Evolutionary conservation across 139 green algal genomes (phyloP).

Genomic region (Tetradesmus lagerheimii): DNA sequence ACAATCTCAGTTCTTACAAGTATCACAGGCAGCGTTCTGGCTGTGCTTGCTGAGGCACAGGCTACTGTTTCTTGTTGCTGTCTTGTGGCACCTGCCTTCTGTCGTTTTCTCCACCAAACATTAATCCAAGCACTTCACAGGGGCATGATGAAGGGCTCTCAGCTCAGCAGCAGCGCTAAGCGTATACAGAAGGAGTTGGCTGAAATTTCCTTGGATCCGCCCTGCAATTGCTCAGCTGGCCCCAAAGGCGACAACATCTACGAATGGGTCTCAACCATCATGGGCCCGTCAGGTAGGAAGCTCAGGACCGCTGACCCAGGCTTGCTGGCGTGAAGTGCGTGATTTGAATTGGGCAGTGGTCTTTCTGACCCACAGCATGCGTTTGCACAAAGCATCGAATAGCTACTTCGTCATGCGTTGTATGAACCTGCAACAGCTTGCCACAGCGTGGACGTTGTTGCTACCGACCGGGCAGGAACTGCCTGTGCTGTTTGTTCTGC

Average conservation of each 20-base stretch:
- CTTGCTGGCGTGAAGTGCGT: background rate
- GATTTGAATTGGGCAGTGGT: background rate
- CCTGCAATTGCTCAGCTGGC: conserved; percentile 93
- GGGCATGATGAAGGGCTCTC: conserved; percentile 57
- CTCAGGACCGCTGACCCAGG: background rate
- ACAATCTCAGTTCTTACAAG: too few species aligned
- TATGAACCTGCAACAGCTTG: too few species aligned
- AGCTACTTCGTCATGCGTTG: too few species aligned
- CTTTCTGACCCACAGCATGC: background rate
- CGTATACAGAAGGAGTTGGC: conserved; percentile 88
- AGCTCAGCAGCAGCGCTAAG: conserved; percentile 59
- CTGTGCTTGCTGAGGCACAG: background rate
- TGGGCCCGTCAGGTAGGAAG: conserved; percentile 85
- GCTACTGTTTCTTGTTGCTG: background rate
- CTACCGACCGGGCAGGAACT: background rate
- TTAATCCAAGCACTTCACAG: background rate
- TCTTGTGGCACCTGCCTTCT: background rate
- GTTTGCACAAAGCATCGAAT: background rate
- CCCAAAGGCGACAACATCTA: conserved; percentile 99
- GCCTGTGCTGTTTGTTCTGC: background rate
- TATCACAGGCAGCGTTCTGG: background rate
- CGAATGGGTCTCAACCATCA: conserved; percentile 96
- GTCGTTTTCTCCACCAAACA: too few species aligned
- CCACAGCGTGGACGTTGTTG: background rate
- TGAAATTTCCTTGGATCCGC: conserved; percentile 95